phyloP scores from a whole-genome alignment of 371 early-diverging fungal genomes.

The Lichtheimia hyalospora region DNA sequence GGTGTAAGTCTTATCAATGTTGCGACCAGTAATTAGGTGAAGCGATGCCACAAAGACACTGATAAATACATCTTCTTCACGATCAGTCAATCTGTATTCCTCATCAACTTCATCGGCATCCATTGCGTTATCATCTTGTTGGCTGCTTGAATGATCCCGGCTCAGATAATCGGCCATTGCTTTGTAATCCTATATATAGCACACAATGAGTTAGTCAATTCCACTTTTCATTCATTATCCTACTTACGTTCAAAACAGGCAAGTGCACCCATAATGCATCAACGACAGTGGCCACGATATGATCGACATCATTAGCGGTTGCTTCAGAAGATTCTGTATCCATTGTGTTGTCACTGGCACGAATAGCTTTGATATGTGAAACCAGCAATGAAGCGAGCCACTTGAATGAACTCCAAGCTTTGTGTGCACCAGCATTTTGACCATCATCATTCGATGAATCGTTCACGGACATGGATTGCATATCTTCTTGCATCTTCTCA shows the following conservation, averaged over 20 bases:
- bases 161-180: constrained; percentile 57
- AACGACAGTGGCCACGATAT: constrained; percentile 46
- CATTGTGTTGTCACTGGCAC: constrained; percentile 13
- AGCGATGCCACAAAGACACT: constrained; percentile 52
- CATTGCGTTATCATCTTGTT: constrained; percentile 15
- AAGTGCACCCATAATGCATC: constrained; percentile 61
- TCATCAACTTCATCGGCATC: constrained; percentile 22
- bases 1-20: constrained; percentile 23
- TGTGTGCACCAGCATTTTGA: neutral
- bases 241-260: constrained; percentile 19
- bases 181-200: constrained; percentile 47
- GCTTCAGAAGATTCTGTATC: constrained; percentile 8
- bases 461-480: constrained; percentile 19
- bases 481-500: constrained; percentile 36
- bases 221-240: neutral
- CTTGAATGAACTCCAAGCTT: constrained; percentile 60
- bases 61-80: constrained; percentile 65
- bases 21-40: constrained; percentile 32
- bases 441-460: neutral
- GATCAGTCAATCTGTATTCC: constrained; percentile 54
- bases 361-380: constrained; percentile 17
- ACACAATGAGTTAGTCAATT: neutral
- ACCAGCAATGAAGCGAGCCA: constrained; percentile 58
- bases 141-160: constrained; percentile 53
- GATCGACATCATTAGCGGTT: constrained; percentile 20